Evolutionary conservation across 768 basidiomycete genomes (phyloP).

Genomic region (Scleroderma citrinum): DNA sequence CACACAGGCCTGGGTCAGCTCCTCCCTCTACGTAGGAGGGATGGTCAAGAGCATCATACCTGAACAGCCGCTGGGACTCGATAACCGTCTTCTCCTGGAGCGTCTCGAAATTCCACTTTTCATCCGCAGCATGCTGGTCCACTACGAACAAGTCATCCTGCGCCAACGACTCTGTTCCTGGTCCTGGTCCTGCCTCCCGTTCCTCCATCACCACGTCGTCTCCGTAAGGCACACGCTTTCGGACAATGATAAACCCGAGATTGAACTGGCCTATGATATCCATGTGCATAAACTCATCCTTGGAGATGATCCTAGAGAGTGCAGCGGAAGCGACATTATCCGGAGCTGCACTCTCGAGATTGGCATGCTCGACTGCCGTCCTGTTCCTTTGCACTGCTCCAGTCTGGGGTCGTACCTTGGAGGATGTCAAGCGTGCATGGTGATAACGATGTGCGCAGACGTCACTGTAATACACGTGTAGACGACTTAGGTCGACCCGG

Average conservation of each 20-base stretch:
- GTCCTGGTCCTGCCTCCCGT: background rate
- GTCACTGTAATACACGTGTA: constrained; percentile 15
- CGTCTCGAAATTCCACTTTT: constrained; percentile 97
- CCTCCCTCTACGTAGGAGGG: background rate
- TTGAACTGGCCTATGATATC: constrained; percentile 92
- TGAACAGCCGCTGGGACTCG: constrained; percentile 76
- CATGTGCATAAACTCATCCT: constrained; percentile 83
- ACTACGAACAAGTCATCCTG: constrained; percentile 94
- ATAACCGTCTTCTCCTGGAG: constrained; percentile 88
- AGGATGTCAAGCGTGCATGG: background rate
- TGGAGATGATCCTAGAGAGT: constrained; percentile 80
- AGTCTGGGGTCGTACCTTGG: background rate
- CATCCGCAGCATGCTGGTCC: constrained; percentile 96
- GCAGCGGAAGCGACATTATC: constrained; percentile 54
- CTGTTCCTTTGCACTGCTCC: constrained; percentile 11
- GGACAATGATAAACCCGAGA: constrained; percentile 85
- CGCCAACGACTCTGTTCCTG: background rate
- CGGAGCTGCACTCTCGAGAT: constrained; percentile 39
- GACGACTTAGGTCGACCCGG: constrained; percentile 13
- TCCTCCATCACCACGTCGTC: background rate
- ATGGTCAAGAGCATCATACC: constrained; percentile 44
- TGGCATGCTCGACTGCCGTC: constrained; percentile 21
- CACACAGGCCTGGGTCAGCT: constrained; percentile 2
- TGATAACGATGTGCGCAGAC: constrained; percentile 12
- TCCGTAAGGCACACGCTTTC: constrained; percentile 42